Percentiles rank a stretch among this genome's conserved stretches.
phyloP scores from a whole-genome alignment of 305 asterid species.

The Fraxinus greggii region DNA sequence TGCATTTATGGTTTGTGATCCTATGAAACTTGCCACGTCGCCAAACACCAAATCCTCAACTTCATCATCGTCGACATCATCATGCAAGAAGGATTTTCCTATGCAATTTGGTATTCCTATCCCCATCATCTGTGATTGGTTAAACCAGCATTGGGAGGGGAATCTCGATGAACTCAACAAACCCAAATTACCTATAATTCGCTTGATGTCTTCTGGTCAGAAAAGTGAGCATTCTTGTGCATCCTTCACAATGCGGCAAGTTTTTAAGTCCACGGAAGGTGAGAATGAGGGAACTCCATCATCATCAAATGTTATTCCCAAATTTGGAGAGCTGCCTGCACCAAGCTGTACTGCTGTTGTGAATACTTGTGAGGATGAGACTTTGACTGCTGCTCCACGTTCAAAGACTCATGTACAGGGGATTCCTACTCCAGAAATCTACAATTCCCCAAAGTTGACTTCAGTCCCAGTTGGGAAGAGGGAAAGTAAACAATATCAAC shows the following conservation, averaged over 20 bases:
- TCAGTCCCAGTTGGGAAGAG: conserved; percentile 48
- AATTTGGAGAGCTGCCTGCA: conserved; percentile 41
- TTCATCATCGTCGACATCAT: conserved; percentile 78
- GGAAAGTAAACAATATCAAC: conserved; percentile 57
- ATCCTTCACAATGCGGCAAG: conserved; percentile 83
- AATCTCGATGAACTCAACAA: conserved; percentile 88
- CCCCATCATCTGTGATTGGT: conserved; percentile 87
- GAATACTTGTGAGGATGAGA: conserved; percentile 37
- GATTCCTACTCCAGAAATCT: conserved; percentile 72
- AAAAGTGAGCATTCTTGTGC: conserved; percentile 89
- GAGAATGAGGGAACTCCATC: conserved; percentile 63
- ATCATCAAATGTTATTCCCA: conserved; percentile 41
- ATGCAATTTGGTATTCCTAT: conserved; percentile 95
- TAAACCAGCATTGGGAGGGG: conserved; percentile 97
- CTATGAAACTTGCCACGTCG: conserved; percentile 95
- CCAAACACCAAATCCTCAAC: conserved; percentile 75
- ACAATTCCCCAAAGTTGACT: conserved; percentile 62
- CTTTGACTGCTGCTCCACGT: conserved; percentile 34
- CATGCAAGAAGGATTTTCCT: conserved; percentile 67
- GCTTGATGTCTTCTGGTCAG: conserved; percentile 88
- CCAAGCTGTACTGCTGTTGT: conserved; percentile 40
- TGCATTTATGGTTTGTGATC: conserved; percentile 96
- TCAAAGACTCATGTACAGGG: conserved; percentile 49
- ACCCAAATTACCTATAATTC: conserved; percentile 78
- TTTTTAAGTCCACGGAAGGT: conserved; percentile 67